Evolutionary conservation across 495 filamentous ascomycete genomes (phyloP), one percentile per base, ranked within the genome.

Genomic region (Articulospora tetracladia): DNA sequence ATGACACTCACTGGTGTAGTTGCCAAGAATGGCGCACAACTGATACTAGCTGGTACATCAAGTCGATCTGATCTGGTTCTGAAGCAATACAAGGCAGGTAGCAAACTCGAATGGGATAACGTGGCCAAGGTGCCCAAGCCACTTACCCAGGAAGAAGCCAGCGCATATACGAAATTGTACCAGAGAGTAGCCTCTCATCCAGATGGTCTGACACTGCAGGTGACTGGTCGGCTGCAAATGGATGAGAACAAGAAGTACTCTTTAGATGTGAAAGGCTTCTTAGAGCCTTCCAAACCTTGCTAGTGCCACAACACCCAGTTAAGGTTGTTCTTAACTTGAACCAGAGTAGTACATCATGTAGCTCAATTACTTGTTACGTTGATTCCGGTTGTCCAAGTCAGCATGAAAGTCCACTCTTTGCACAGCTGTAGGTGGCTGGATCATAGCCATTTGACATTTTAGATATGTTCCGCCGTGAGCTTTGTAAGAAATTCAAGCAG

Each of bases 101-200:
- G 60, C 60, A 55, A 63, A 30, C 54, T 63, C 34, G 47, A 63
- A 53, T 63, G 54, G 55, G 60, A 63, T 55, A 63, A 57, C 26
- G 53, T 50, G 34, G 60, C 60, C 39, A 55, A 59, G 60, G 55
- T 36, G 15, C 56, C 60, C 32, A 59, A 48, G 56, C 60, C 60
- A 53, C 36, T 63, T 32, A 59, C 54, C 41, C 19, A 59, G 24
- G 60, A 46, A 44, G 60, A 63, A 44, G 60, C 60, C 34, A 49
- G 55, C 25, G 60, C 60, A 50, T 63, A 59, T 46, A 59, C 36
- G 19, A 39, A 28, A 30, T 49, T 63, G 25, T 59, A 41, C 20
- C 22, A 61, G 30, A 49, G 19, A 53, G 30, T 39, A 26, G 32
- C 30, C 28, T 39, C 28, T 44, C 30, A 56, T 44, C 53, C 53